Base-by-base conservation (phyloP, 768 basidiomycete species). In the Lentinula aciculospora region DNA sequence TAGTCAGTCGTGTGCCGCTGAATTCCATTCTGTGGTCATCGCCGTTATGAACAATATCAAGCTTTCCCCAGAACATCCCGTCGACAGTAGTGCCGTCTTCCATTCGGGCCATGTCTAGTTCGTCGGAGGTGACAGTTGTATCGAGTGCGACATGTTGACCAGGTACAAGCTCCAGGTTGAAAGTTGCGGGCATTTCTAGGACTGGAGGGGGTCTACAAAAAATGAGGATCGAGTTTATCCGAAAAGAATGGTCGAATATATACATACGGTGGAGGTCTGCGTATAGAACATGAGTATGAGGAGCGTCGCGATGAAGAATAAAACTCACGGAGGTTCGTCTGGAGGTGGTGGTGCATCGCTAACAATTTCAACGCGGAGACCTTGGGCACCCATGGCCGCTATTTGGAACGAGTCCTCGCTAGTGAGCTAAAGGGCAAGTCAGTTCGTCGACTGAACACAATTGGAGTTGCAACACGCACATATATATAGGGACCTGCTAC, bases 61-160 rank as follows among this genome's bases (percentile, higher is more conserved):
- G 82, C 66, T 92, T 92, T 3, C 92, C 92, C 89, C 88, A 93
- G 72, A 92, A 94, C 70, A 82, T 74, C 39, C 92, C 92, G 49
- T 90, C 92, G 19, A 94, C 92, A 23, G 84, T 75, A 13, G 89
- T 92, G 1, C 91, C 92, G 64, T 94, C 92, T 62, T 93, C 92
- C 87, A 91, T 92, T 50, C 89, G 81, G 2, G 92, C 88, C 92
- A 94, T 93, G 67, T 94, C 92, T 34, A 92, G 79, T 63, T 92
- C 92, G 34, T 89, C 88, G 2, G 92, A 92, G 53, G 81, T 78
- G 32, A 92, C 80, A 17, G 81, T 87, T 2, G 89, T 89, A 63
- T 93, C 92, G 19, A 94, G 79, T 5, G 85, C 88, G 55, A 94
- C 86, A 40, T 82, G 77, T 70, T 91, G 90, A 15, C 90, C 89